Evolutionary conservation across 78 protist genomes (phyloP).

Genomic region (Anaeramoeba flamelloides): DNA sequence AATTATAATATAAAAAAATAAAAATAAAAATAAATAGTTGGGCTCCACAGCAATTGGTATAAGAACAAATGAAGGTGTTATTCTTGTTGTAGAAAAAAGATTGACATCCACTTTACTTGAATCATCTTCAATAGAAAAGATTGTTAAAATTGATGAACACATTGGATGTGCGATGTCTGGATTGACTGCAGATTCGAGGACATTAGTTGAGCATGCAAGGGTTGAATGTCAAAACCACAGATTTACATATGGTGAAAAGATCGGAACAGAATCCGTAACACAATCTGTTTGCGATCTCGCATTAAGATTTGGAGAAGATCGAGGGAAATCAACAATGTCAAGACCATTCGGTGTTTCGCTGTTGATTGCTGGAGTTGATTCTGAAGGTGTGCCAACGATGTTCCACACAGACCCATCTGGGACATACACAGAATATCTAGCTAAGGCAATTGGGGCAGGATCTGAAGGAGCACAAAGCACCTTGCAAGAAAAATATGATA

Average conservation of each 20-base stretch:
- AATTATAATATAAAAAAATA: too few relatives aligned
- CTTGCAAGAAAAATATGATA: slow-evolving; percentile 67
- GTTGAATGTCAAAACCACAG: slow-evolving; percentile 80
- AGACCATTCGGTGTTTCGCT: slow-evolving; percentile 97
- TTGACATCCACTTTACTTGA: slow-evolving; percentile 78
- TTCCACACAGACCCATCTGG: slow-evolving; percentile 97
- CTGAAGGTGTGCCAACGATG: slow-evolving; percentile 61
- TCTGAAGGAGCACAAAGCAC: slow-evolving; percentile 87
- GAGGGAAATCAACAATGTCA: slow-evolving; percentile 45
- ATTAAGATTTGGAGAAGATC: slow-evolving; percentile 76
- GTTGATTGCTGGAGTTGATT: slow-evolving; percentile 92
- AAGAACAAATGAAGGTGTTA: slow-evolving; percentile 85
- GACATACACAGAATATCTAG: slow-evolving; percentile 9
- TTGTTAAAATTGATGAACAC: slow-evolving; percentile 47
- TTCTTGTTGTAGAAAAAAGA: slow-evolving; percentile 92
- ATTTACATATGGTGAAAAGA: slow-evolving; percentile 91
- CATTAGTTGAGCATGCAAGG: slow-evolving; percentile 86
- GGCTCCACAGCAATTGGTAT: slow-evolving; percentile 94
- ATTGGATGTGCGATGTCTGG: slow-evolving; percentile 85
- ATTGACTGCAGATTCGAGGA: slow-evolving; percentile 89
- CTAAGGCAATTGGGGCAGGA: slow-evolving; percentile 94
- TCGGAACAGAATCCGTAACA: slow-evolving; percentile 70
- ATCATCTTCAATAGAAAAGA: slow-evolving; percentile 60
- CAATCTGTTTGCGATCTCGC: slow-evolving; percentile 82
- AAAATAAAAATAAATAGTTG: slow-evolving; percentile 36